phyloP scores from a whole-genome alignment of 2,329 filamentous ascomycete species.

The Remersonia thermophila region DNA sequence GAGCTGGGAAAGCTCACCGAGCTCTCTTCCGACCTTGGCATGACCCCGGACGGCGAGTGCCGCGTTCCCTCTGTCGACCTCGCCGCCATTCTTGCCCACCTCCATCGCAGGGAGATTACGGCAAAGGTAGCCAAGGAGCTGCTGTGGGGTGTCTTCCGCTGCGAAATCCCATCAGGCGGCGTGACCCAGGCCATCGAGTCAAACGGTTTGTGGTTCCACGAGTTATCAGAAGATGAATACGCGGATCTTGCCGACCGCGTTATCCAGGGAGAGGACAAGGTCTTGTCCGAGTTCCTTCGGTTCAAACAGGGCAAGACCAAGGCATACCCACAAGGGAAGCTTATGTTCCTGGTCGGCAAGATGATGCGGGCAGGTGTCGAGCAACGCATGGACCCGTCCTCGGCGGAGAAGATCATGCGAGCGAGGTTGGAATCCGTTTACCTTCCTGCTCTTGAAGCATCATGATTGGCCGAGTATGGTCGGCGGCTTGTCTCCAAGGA shows the following conservation, averaged over 20 bases:
- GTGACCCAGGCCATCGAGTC: slow-evolving; percentile 33
- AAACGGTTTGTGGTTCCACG: slow-evolving; percentile 42
- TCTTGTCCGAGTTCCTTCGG: slow-evolving; percentile 33
- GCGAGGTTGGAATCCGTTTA: slow-evolving; percentile 14
- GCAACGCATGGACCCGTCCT: slow-evolving; percentile 41
- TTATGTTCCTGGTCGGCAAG: slow-evolving; percentile 48
- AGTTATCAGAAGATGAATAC: slow-evolving; percentile 38
- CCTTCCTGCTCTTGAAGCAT: slow-evolving; percentile 3
- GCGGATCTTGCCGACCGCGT: slow-evolving; percentile 31
- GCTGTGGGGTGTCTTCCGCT: slow-evolving; percentile 39
- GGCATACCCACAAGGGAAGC: slow-evolving; percentile 41
- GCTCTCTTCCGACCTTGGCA: slow-evolving; percentile 26
- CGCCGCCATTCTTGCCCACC: slow-evolving; percentile 37
- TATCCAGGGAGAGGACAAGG: slow-evolving; percentile 33
- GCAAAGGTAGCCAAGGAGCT: slow-evolving; percentile 47
- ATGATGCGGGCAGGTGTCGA: slow-evolving; percentile 43
- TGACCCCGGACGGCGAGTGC: slow-evolving; percentile 35
- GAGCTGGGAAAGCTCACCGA: slow-evolving; percentile 58
- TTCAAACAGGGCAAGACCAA: slow-evolving; percentile 23
- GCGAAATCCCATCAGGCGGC: slow-evolving; percentile 25
- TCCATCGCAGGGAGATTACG: slow-evolving; percentile 38
- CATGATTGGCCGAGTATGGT: background rate
- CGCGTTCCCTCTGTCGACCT: slow-evolving; percentile 35
- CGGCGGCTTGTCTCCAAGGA: no score
- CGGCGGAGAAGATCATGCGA: slow-evolving; percentile 36